Evolutionary conservation across 768 basidiomycete species (phyloP).

Genomic region (Podaxis sp.): DNA sequence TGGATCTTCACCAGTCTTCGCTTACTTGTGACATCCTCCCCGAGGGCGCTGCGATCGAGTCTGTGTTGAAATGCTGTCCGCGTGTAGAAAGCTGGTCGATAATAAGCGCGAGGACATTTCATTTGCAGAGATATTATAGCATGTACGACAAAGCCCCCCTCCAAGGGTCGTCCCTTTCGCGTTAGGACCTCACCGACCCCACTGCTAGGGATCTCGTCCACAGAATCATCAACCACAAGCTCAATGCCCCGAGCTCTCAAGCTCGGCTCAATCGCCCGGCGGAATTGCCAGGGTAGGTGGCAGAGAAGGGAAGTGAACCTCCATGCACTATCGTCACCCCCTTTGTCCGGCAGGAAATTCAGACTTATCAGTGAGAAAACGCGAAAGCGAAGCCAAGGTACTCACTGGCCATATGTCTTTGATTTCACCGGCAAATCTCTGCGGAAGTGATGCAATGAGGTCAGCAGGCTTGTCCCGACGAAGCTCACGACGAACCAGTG

Average conservation of each 20-base stretch:
- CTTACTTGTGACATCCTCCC: not conserved
- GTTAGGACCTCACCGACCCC: not conserved
- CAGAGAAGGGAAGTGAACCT: not conserved
- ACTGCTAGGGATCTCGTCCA: slow-evolving; percentile 29
- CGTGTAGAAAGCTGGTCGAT: not conserved
- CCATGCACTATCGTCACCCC: not conserved
- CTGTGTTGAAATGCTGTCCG: not conserved
- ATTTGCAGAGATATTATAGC: not conserved
- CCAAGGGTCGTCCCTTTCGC: not conserved
- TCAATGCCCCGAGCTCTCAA: slow-evolving; percentile 27
- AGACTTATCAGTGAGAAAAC: not conserved
- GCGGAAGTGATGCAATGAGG: not conserved
- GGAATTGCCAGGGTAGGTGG: not conserved
- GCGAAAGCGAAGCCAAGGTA: not conserved
- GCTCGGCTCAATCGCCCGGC: not conserved
- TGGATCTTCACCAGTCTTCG: not conserved
- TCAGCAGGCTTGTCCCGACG: not conserved
- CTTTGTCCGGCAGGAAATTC: not conserved
- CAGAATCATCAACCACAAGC: slow-evolving; percentile 43
- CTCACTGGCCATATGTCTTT: not conserved
- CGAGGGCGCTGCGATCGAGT: not conserved
- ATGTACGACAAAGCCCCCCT: not conserved
- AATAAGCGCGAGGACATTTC: not conserved
- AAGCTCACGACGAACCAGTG: not conserved
- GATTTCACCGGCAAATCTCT: not conserved